Evolutionary conservation across 2,329 filamentous ascomycete genomes (phyloP), one percentile per base, ranked within the genome.

Genomic region (Talaromyces sp.): DNA sequence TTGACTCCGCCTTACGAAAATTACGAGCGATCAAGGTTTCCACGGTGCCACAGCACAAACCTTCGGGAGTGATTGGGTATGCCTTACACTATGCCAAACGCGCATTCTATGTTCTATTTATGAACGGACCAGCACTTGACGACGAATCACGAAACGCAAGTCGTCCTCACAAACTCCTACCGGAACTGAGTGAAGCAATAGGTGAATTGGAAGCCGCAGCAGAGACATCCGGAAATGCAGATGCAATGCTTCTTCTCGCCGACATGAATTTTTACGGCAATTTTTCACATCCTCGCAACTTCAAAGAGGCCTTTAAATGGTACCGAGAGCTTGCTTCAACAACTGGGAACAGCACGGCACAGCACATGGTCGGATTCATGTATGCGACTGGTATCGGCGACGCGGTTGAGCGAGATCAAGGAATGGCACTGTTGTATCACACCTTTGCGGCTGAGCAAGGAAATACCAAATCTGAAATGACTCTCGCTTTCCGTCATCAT

Each of bases 261-360:
- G 91, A 99, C 74, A 88, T 99, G 83, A 96, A 96, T 80, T 98
- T 98, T 77, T 92, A 95, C 71, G 95, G 95, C 73, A 97, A 98
- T 76, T 96, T 89, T 76, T 90, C 91, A 23, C 85, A 97, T 71
- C 93, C 93, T 1, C 84, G 88, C 67, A 87, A 97, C 73, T 92
- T 96, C 68, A 81, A 84, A 35, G 82, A 85, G 55, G 91, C 95
- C 0, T 96, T 96, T 73, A 82, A 84, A 67, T 85, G 91, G 79
- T 99, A 98, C 76, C 82, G 90, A 66, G 83, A 88, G 65, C 83
- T 99, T 60, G 91, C 93, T 2, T 82, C 83, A 18, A 75, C 88
- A 64, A 85, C 89, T 67, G 95, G 93, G 50, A 98, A 99, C 76
- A 89, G 86, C 67, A 96, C 93, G 12, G 95, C 95, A 1, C 92